Evolutionary conservation across 2,329 filamentous ascomycete genomes (phyloP), one percentile per base, ranked within the genome.

Genomic region (Ustulina deusta): DNA sequence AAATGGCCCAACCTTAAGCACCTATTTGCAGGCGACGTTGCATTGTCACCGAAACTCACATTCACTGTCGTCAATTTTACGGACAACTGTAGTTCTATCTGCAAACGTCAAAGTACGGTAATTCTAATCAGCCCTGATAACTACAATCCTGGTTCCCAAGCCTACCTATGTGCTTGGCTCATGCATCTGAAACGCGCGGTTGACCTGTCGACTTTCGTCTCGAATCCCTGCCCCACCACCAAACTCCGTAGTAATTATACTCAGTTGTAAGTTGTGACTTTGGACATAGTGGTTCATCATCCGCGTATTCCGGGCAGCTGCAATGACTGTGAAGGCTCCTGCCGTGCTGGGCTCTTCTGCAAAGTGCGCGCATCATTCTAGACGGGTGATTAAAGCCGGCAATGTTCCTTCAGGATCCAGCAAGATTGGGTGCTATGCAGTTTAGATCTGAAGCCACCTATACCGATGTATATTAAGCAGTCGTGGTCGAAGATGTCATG

Each of bases 171-270:
- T 49, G 46, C 27, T n/a, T 52, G 17, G 52, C 40, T 44, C 32
- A 38, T 40, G 27, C 40, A 57, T 69, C 63, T 71, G 69, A 69
- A 69, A 66, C 69, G 49, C 48, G 34, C 63, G 60, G 55, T 56
- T 42, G 36, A 20, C 61, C 54, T 20, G 25, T 56, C 61, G 34
- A 20, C 25, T 20, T 48, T 44, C 27, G 42, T 62, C 57, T 40
- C 22, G 17, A n/a, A 55, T 59, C 22, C 55, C 38, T 20, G 36
- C 63, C 55, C 60, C 67, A 59, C 54, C 17, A 17, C 15, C 56
- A 38, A 34, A 38, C 20, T 32, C 49, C 38, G 27, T 56, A n/a
- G 36, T 56, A 61, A 51, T 68, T 57, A 52, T 38, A 61, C n/a
- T 27, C 6, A 36, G 11, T 3, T 40, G 17, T 40, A 27, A 56